A percentile compares a stretch with the other conserved stretches of the same genome.
Evolutionary conservation across 345 rosid species (phyloP).

Genomic region (Cardamine resedifolia): DNA sequence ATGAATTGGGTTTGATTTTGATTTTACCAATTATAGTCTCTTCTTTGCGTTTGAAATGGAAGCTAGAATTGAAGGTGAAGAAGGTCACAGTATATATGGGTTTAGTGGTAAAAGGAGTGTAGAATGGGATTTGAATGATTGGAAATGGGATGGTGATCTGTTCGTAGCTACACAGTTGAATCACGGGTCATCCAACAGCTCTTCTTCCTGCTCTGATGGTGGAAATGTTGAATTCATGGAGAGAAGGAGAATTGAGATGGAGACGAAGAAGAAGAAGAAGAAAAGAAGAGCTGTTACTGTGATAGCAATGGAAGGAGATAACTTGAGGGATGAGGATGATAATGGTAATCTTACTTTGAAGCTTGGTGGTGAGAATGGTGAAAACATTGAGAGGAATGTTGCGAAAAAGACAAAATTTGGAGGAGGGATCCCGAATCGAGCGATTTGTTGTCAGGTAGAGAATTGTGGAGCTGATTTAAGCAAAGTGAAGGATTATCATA

Average conservation of each 20-base stretch:
- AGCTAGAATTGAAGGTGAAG: slow-evolving; percentile 66
- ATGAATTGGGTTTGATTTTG: neutral
- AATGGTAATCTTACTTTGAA: slow-evolving; percentile 63
- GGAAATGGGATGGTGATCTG: slow-evolving; percentile 99
- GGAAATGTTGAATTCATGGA: slow-evolving; percentile 53
- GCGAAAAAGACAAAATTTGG: slow-evolving; percentile 69
- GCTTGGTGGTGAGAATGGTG: slow-evolving; percentile 46
- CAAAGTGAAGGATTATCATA: slow-evolving; percentile 86
- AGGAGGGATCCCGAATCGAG: slow-evolving; percentile 53
- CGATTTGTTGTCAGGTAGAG: slow-evolving; percentile 80
- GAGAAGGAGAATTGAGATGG: slow-evolving; percentile 40
- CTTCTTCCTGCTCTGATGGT: slow-evolving; percentile 81
- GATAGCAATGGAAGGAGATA: slow-evolving; percentile 27
- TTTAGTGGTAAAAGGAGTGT: slow-evolving; percentile 60
- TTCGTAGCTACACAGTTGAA: slow-evolving; percentile 70
- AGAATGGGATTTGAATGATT: slow-evolving; percentile 95
- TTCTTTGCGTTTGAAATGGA: slow-evolving; percentile 44
- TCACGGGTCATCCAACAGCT: slow-evolving; percentile 65
- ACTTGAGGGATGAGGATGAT: neutral
- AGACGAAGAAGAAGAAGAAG: slow-evolving; percentile 32
- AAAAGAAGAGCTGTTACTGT: slow-evolving; percentile 62
- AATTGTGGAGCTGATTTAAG: slow-evolving; percentile 92
- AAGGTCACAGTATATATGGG: slow-evolving; percentile 47
- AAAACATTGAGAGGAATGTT: slow-evolving; percentile 43
- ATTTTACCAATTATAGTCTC: neutral